phyloP scores from a whole-genome alignment of 495 filamentous ascomycete species.

The Trichoderma reesei region DNA sequence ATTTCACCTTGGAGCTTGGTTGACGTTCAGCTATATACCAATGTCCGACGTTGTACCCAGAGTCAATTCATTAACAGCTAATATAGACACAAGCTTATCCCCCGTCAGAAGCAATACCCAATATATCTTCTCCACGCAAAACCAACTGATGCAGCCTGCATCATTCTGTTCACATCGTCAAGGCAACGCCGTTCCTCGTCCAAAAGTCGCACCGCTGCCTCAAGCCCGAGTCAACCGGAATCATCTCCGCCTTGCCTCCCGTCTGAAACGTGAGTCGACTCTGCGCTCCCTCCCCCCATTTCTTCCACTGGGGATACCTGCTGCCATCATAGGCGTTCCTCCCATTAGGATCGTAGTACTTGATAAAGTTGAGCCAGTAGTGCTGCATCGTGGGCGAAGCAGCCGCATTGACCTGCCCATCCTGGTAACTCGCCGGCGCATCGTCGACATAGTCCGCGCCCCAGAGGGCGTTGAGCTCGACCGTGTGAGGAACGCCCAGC shows the following conservation, averaged over 20 bases:
- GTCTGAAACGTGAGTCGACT: constrained; percentile 18
- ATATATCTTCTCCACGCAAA: background rate
- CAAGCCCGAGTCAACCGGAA: constrained; percentile 14
- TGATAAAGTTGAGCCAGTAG: constrained; percentile 63
- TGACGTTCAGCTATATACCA: background rate
- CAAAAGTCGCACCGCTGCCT: constrained; percentile 25
- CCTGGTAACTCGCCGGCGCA: constrained; percentile 45
- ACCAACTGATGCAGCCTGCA: background rate
- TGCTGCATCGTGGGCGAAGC: constrained; percentile 51
- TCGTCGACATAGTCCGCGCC: constrained; percentile 23
- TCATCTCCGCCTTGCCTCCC: constrained; percentile 18
- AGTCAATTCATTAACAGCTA: too few relatives aligned
- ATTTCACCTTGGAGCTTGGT: too few relatives aligned
- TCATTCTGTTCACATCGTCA: constrained; percentile 33
- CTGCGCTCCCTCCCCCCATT: constrained; percentile 24
- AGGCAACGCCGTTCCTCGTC: constrained; percentile 38
- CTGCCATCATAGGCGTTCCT: constrained; percentile 29
- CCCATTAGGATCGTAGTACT: constrained; percentile 53
- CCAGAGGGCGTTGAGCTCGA: constrained; percentile 55
- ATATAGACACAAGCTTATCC: too few relatives aligned
- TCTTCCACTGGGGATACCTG: constrained; percentile 33
- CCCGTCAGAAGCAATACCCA: background rate
- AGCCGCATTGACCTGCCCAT: constrained; percentile 34
- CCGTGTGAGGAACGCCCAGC: constrained; percentile 51
- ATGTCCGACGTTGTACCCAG: background rate